Evolutionary conservation across 495 filamentous ascomycete genomes (phyloP).

Genomic region (Penicillium chermesinum): DNA sequence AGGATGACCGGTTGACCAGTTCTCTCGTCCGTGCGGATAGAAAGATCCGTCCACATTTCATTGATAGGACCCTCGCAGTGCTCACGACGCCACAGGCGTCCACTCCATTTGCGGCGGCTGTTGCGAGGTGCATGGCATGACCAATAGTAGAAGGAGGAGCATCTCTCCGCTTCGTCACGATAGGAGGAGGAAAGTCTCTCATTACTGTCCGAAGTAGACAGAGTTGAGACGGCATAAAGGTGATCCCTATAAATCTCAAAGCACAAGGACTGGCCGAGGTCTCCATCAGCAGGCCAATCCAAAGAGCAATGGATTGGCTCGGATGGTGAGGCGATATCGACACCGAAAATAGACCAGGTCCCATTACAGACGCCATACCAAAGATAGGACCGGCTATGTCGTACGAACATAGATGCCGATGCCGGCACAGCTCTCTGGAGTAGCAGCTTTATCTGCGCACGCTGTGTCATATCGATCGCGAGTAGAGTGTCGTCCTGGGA

Average conservation of each 20-base stretch:
- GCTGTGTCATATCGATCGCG: conserved; percentile 47
- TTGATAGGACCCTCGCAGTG: conserved; percentile 72
- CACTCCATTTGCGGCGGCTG: conserved; percentile 13
- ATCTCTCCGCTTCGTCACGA: conserved; percentile 57
- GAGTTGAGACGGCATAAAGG: conserved; percentile 69
- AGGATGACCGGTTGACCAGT: conserved; percentile 57
- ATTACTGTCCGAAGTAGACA: conserved; percentile 56
- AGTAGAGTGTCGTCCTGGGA: conserved; percentile 49
- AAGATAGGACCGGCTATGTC: conserved; percentile 59
- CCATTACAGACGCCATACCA: conserved; percentile 55
- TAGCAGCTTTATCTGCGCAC: conserved; percentile 19
- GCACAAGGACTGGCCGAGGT: conserved; percentile 62
- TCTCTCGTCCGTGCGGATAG: conserved; percentile 57
- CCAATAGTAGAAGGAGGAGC: conserved; percentile 69
- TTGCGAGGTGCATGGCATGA: conserved; percentile 50
- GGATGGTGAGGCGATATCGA: conserved; percentile 37
- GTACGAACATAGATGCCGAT: conserved; percentile 46
- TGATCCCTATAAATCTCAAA: conserved; percentile 67
- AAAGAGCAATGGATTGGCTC: conserved; percentile 8
- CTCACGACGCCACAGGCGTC: conserved; percentile 58
- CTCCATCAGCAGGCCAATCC: conserved; percentile 24
- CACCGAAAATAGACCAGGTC: conserved; percentile 56
- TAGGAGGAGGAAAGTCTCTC: conserved; percentile 69
- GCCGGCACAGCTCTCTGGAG: conserved; percentile 16
- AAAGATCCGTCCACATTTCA: conserved; percentile 68